phyloP scores from a whole-genome alignment of 139 green algal species.

The Chlamydomonas eustigma region DNA sequence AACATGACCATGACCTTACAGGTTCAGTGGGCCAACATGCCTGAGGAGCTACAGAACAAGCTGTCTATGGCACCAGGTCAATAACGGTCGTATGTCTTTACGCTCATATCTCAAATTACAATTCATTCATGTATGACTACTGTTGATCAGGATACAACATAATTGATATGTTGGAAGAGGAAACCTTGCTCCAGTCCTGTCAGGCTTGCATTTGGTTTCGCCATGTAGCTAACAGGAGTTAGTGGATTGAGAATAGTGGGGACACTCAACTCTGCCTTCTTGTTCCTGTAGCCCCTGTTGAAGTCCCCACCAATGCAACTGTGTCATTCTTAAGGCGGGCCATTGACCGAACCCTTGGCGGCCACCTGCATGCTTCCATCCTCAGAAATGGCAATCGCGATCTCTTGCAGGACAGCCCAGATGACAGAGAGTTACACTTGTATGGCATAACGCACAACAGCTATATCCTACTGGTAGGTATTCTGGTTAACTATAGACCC shows the following conservation, averaged over 20 bases:
- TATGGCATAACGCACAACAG: background rate
- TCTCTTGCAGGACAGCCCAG: background rate
- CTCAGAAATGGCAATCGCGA: background rate
- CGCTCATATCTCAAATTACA: too few relatives aligned
- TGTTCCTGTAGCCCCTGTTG: constrained; percentile 1
- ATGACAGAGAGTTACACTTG: background rate
- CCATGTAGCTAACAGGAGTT: too few relatives aligned
- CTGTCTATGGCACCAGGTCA: constrained; percentile 7
- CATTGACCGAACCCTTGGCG: constrained; percentile 16
- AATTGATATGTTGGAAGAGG: too few relatives aligned
- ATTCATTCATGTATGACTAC: too few relatives aligned
- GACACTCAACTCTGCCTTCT: too few relatives aligned
- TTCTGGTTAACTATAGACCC: too few relatives aligned
- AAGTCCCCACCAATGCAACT: constrained; percentile 7
- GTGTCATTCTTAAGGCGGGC: constrained; percentile 2
- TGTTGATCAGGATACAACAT: too few relatives aligned
- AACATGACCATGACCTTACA: constrained; percentile 2
- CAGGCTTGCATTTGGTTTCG: too few relatives aligned
- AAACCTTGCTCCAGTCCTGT: too few relatives aligned
- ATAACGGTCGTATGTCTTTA: too few relatives aligned
- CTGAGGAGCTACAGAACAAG: constrained; percentile 6
- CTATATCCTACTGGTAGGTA: constrained; percentile 11
- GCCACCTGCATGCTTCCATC: constrained; percentile 2
- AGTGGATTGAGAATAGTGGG: too few relatives aligned
- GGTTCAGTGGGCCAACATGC: constrained; percentile 18